Percentiles rank a stretch among this genome's conserved stretches.
These are phyloP conservation scores for Chloroidium sp. DNA, from an alignment of 163 green algal species.

Conservation along the genomic window DNA sequence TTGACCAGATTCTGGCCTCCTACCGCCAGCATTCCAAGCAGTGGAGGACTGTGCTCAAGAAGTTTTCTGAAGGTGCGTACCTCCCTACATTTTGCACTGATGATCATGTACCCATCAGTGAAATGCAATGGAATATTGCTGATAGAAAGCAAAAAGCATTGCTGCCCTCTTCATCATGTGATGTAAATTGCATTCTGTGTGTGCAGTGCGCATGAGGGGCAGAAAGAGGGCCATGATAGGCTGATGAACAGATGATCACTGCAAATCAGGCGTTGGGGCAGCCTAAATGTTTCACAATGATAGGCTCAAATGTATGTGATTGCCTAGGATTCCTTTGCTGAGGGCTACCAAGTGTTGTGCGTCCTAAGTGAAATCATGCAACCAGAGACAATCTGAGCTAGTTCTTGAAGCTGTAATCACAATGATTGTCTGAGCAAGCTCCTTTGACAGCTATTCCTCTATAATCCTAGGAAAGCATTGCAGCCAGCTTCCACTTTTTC, in stretches of 20 bases:
- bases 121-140: not conserved
- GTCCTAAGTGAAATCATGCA: too few species aligned
- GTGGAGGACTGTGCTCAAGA: constrained; percentile 71
- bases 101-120: not conserved
- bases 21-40: constrained; percentile 60
- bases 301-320: not conserved
- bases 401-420: too few species aligned
- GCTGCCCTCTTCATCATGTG: not conserved
- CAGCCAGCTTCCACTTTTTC: too few species aligned
- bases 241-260: constrained; percentile 14
- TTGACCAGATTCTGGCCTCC: constrained; percentile 54
- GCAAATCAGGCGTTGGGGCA: not conserved
- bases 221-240: constrained; percentile 79
- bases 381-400: too few species aligned
- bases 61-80: constrained; percentile 60
- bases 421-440: too few species aligned
- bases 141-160: not conserved
- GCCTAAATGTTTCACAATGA: not conserved
- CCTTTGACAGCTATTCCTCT: too few species aligned
- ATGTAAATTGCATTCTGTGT: not conserved
- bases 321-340: not conserved
- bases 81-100: not conserved
- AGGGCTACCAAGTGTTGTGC: too few species aligned
- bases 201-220: constrained; percentile 61
- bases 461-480: too few species aligned